Conservation (phyloP, 805 yeast genomes). For the Cyberlindnera suaveolens region DNA sequence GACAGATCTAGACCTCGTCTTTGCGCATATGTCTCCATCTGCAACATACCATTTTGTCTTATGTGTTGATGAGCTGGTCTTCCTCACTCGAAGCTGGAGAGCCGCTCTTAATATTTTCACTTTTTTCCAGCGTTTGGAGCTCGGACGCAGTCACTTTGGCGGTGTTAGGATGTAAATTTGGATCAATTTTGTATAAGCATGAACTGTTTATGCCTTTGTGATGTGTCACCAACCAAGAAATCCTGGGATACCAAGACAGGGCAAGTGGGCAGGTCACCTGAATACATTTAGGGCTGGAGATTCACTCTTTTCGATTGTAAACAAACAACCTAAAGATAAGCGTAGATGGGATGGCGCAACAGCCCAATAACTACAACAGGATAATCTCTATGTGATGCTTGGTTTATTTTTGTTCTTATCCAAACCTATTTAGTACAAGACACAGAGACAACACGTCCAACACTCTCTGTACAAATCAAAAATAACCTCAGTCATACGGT, state of each 20-base stretch:
- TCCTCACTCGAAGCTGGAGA: too few relatives aligned
- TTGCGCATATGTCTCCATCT: too few relatives aligned
- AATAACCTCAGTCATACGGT: background rate
- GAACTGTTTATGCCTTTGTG: too few relatives aligned
- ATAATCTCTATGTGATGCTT: conserved; percentile 3
- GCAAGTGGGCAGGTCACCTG: too few relatives aligned
- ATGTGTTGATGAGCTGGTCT: background rate
- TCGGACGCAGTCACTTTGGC: conserved; percentile 7
- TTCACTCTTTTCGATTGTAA: conserved; percentile 3
- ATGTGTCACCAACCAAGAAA: too few relatives aligned
- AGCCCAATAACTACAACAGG: too few relatives aligned
- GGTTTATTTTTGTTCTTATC: conserved; percentile 1
- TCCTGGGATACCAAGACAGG: too few relatives aligned
- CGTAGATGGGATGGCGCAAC: too few relatives aligned
- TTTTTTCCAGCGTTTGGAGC: conserved; percentile 1
- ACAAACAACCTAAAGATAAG: background rate
- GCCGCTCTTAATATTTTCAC: background rate
- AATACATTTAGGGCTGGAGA: too few relatives aligned
- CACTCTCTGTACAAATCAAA: background rate
- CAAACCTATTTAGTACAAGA: conserved; percentile 6
- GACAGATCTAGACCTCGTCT: too few relatives aligned
- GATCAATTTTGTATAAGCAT: too few relatives aligned
- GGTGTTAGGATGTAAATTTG: too few relatives aligned
- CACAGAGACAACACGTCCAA: conserved; percentile 2
- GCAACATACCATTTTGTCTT: conserved; percentile 4